These are phyloP conservation scores for Phaffia tasmanica DNA, from an alignment of 768 basidiomycete species.

Conservation along the genomic window DNA sequence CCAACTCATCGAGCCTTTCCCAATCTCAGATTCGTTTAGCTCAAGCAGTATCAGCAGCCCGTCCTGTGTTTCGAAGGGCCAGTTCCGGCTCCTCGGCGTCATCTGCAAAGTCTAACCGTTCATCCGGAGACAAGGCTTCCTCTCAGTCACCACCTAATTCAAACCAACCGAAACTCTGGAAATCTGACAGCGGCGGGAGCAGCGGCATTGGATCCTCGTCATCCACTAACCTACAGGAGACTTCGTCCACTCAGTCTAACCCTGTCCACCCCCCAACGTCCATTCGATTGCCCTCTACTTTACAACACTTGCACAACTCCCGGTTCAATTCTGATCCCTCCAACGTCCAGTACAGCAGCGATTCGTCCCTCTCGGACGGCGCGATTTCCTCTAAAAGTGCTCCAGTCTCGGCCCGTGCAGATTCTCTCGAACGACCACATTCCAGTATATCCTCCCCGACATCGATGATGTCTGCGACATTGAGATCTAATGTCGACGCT, in stretches of 20 bases:
- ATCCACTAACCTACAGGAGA: neutral
- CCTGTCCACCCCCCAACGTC: neutral
- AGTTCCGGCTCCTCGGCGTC: neutral
- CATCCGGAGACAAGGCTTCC: neutral
- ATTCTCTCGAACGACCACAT: neutral
- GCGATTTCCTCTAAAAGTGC: neutral
- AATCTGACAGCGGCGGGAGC: neutral
- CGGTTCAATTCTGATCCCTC: conserved; percentile 1
- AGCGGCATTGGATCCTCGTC: neutral
- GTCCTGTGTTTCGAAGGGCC: too few relatives aligned
- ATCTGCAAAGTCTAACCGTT: neutral
- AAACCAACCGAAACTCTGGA: neutral
- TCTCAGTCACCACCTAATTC: neutral
- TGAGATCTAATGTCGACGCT: conserved; percentile 16
- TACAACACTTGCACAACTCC: neutral
- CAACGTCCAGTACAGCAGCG: neutral
- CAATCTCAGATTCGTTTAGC: too few relatives aligned
- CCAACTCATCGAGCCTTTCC: too few relatives aligned
- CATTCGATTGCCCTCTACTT: conserved; percentile 5
- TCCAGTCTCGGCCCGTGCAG: conserved; percentile 10
- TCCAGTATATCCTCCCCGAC: conserved; percentile 8
- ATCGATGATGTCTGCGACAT: neutral
- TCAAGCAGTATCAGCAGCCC: too few relatives aligned
- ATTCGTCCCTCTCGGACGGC: conserved; percentile 6
- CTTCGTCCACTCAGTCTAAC: neutral